Base-by-base conservation (phyloP, 1,284 basidiomycete species). In the Trichosporon sp. region DNA sequence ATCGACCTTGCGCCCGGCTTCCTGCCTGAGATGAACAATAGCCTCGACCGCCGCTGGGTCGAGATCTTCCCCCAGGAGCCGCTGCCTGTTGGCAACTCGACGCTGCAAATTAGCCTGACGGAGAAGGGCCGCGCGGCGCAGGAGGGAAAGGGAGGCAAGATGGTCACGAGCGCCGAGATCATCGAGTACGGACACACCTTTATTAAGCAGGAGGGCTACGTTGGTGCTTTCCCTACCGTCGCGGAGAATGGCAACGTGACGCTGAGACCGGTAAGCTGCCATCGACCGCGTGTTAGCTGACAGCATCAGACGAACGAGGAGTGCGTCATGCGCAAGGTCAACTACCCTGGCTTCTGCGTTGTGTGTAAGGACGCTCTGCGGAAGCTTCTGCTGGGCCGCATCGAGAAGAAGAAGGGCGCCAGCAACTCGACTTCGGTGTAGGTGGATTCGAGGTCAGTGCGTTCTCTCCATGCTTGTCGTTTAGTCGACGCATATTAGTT, bases 281-380 rank as follows among this genome's bases (percentile, higher is more conserved):
- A 37, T 49, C 40, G 60, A 29, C 19, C 10, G 32, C 14, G 16
- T 19, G 23, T 14, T 7, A 32, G 46, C 58, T 61, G 33, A 58
- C 34, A 19, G 27, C 16, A n/a, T n/a, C 60, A 78, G 36, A 92
- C 90, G 3, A 91, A 92, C 71, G 88, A 91, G 70, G 88, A 86
- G 72, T 92, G 91, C 73, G 84, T 92, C 60, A 92, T 93, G 91
- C 87, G 91, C 31, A 82, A 83, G 56, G 87, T 91, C 57, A 87
- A 73, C 25, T 66, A 75, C 59, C 73, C 75, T 0, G 65, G 75
- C 31, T 90, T 92, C 76, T 92, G 90, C 80, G 85, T 83, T 61
- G 87, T 87, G 56, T 93, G 91, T 76, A 76, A 85, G 11, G 88
- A 91, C 68, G 88, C 84, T 2, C 85, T 92, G 54, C 40, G 68